These are phyloP conservation scores for Alternaria ethzedia DNA, from an alignment of 2,329 filamentous ascomycete genomes.

Conservation along the genomic window DNA sequence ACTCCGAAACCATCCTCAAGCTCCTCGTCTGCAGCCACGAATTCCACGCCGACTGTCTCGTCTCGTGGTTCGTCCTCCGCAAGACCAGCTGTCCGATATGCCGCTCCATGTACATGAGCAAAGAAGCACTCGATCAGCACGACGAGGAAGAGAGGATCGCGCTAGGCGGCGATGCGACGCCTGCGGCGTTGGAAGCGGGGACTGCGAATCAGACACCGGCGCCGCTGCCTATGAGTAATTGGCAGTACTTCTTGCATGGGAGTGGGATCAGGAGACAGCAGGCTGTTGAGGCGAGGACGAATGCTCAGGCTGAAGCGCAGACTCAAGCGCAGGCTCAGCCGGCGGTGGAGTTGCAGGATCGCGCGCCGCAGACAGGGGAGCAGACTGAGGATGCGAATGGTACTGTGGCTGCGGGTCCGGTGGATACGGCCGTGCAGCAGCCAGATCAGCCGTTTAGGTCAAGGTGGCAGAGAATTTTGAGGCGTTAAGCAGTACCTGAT, in stretches of 20 bases:
- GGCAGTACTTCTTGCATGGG: conserved; percentile 18
- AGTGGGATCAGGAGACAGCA: not conserved
- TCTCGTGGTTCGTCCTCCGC: conserved; percentile 39
- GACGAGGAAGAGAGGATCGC: conserved; percentile 19
- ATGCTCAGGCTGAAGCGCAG: not conserved
- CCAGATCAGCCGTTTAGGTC: not conserved
- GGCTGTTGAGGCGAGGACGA: not conserved
- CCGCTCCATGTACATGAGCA: conserved; percentile 33
- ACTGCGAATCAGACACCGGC: not conserved
- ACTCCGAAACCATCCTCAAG: conserved; percentile 32
- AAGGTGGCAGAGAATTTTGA: not conserved
- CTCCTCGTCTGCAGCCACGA: conserved; percentile 36
- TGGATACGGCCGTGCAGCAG: not conserved
- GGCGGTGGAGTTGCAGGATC: conserved; percentile 1
- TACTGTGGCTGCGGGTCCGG: not conserved
- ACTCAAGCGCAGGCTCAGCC: conserved; percentile 3
- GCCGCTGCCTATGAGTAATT: conserved; percentile 7
- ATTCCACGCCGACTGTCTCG: conserved; percentile 41
- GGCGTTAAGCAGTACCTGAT: not conserved
- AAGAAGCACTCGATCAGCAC: conserved; percentile 24
- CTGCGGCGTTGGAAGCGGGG: conserved; percentile 1
- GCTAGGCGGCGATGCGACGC: not conserved
- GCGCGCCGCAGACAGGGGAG: not conserved
- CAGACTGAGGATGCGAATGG: not conserved
- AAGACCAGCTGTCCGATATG: conserved; percentile 43